Evolutionary conservation across 345 rosid genomes (phyloP).

Genomic region (Combretum micranthum): DNA sequence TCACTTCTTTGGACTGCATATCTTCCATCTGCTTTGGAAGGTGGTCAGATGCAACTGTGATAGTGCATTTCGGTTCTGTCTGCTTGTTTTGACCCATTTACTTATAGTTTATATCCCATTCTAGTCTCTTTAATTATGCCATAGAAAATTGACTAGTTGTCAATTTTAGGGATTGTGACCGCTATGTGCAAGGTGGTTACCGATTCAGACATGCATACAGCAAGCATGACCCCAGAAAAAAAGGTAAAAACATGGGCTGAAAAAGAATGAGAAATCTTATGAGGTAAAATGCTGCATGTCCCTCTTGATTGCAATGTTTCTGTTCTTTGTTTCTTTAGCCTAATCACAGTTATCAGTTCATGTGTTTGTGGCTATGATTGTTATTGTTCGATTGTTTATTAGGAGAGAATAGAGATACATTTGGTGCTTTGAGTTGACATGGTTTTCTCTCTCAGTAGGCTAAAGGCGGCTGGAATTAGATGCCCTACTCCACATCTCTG

Average conservation of each 20-base stretch:
- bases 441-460: conserved; percentile 33
- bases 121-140: too few relatives aligned
- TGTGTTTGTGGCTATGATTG: too few relatives aligned
- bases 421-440: not conserved
- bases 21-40: too few relatives aligned
- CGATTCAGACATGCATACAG: conserved; percentile 92
- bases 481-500: conserved; percentile 73
- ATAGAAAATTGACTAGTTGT: too few relatives aligned
- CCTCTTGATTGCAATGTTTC: not conserved
- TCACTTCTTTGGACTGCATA: too few relatives aligned
- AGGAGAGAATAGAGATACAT: not conserved
- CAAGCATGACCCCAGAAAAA: conserved; percentile 89
- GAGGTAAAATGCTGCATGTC: conserved; percentile 36
- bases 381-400: too few relatives aligned
- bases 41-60: too few relatives aligned
- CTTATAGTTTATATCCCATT: too few relatives aligned
- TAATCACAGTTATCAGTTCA: too few relatives aligned
- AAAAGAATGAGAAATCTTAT: conserved; percentile 90
- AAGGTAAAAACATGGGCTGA: conserved; percentile 99
- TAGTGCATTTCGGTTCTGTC: too few relatives aligned
- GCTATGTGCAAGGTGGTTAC: conserved; percentile 94
- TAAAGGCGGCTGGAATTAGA: conserved; percentile 87
- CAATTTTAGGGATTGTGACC: conserved; percentile 72
- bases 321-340: conserved; percentile 1
- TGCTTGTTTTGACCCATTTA: too few relatives aligned